phyloP scores from a whole-genome alignment of 495 filamentous ascomycete genomes.

The Mytilinidion resinicola region DNA sequence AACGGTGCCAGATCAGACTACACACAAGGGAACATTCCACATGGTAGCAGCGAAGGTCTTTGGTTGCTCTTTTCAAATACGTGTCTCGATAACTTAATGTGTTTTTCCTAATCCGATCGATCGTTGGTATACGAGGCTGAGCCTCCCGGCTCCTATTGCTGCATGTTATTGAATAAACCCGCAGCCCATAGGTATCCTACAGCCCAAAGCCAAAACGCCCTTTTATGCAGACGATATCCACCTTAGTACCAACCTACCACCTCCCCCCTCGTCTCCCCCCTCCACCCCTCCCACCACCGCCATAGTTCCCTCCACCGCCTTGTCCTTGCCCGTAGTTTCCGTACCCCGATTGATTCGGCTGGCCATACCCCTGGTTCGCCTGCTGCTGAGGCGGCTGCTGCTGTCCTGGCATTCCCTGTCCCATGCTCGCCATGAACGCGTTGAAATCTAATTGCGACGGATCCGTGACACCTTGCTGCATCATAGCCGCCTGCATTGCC shows the following conservation, averaged over 20 bases:
- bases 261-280: constrained; percentile 28
- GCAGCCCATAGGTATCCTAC: no score
- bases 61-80: no score
- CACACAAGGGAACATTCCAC: no score
- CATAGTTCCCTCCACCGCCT: constrained; percentile 17
- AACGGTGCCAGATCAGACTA: no score
- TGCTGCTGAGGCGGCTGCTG: constrained; percentile 8
- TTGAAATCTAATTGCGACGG: constrained; percentile 63
- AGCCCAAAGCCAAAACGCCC: background rate
- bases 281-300: constrained; percentile 24
- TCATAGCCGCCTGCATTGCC: constrained; percentile 47
- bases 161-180: no score
- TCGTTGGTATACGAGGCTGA: no score
- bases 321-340: constrained; percentile 7
- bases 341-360: constrained; percentile 12
- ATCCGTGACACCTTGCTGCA: constrained; percentile 66
- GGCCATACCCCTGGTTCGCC: constrained; percentile 8
- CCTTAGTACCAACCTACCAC: constrained; percentile 1
- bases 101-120: no score
- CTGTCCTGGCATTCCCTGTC: background rate
- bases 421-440: constrained; percentile 25
- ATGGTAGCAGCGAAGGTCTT: no score
- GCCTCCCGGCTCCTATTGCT: no score
- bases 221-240: background rate
- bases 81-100: no score